Evolutionary conservation across 768 basidiomycete genomes (phyloP), one percentile per base, ranked within the genome.

Genomic region (Hericium coralloides): DNA sequence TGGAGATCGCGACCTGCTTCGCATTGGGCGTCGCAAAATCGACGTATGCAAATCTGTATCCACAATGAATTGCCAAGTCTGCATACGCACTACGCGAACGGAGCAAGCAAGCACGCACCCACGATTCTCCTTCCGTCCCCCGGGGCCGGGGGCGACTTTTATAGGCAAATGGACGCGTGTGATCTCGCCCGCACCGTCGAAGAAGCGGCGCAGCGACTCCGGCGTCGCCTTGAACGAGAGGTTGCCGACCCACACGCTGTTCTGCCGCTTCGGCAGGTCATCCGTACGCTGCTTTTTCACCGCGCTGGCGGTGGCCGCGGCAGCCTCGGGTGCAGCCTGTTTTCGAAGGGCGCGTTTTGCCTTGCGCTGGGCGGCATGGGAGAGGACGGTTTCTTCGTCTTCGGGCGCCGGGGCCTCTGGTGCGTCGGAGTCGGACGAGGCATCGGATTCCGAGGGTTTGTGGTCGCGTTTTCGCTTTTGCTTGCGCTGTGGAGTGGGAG

Each of bases 231-330:
- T 89, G 78, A 88, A 98, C 6, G 89, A 79, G 68, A 98, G 67
- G 71, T 98, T 98, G 43, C 95, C 95, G 31, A 98, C 89, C 95
- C 95, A 98, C 49, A 98, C 78, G 4, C 92, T 95, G 68, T 95
- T 84, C 69, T 90, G 83, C 23, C 87, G 82, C 69, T 84, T 85
- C 14, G 68, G 67, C 60, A 62, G 56, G 53, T 38, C 54, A 39
- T 58, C 23, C 49, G 60, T 52, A 56, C 41, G 49, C 14, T 58
- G 38, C 63, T 77, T 83, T 69, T 81, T 81, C 51, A 56, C 18
- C 57, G 60, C 51, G 38, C 59, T 49, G 26, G 62, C 39, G 8
- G 31, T 6, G 8, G 31, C 31, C 8, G 31, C 5, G 7, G 31
- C 31, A 59, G 67, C 65, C 48, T 73, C 63, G 22, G 65, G 55